Evolutionary conservation across 352 stramenopile genomes (phyloP), one percentile per base, ranked within the genome.

Genomic region (Thalassiosira delicatula): DNA sequence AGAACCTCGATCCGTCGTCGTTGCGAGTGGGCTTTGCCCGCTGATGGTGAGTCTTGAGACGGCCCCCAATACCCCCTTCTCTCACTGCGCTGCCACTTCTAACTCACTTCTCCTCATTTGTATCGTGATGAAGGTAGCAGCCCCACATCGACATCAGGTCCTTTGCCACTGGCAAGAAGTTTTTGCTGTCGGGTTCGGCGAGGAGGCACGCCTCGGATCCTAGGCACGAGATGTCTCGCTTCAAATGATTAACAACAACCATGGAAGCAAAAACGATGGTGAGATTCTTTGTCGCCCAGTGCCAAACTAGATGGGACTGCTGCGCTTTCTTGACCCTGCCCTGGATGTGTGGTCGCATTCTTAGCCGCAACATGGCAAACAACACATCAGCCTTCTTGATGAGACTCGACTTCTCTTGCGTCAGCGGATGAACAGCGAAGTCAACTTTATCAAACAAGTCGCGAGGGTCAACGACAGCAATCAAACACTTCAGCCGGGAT

Each of bases 251-350:
- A n/a, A 57, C 14, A 33, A 71, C 5, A 27, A 84, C 65, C 76
- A 84, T 80, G 35, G 70, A 84, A 19, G 62, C 69, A 37, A 69
- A 68, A 49, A 84, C 68, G 12, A 79, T 23, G 8, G 61, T 21
- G 4, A 84, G 35, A 70, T 84, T 84, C 11, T 75, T 78, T 2
- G n/a, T 21, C 5, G 61, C 69, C 61, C 61, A 66, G 25, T 29
- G 17, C 21, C 70, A 40, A 35, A 25, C 72, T 49, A 35, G 70
- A 33, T 84, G 49, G 0, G 27, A 2, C 35, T 29, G 42, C 57
- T 63, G 27, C 21, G 62, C 56, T n/a, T 40, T 51, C n/a, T 51
- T 35, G 14, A 76, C 61, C n/a, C 53, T 11, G 19, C 17, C 7
- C 23, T 65, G 33, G 0, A 84, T 66, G 19, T 75, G 63, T 27